Evolutionary conservation across 352 stramenopile species (phyloP).

Genomic region (Peronospora destructor): DNA sequence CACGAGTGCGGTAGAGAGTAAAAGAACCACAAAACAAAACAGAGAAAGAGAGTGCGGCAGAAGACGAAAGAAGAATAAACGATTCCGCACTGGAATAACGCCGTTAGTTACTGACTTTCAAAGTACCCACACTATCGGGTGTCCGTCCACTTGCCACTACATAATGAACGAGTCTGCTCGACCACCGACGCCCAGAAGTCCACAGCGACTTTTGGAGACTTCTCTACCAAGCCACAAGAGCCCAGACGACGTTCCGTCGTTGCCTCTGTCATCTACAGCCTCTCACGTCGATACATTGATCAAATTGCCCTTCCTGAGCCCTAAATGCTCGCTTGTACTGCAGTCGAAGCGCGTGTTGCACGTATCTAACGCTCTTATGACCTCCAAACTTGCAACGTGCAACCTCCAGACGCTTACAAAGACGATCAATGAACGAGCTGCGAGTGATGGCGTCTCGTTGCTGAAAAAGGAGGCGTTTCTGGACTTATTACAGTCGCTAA

Average conservation of each 20-base stretch:
- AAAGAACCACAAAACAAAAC: background rate
- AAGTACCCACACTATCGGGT: background rate
- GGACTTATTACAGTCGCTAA: constrained; percentile 47
- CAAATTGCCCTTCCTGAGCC: constrained; percentile 51
- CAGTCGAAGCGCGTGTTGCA: constrained; percentile 62
- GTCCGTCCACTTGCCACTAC: background rate
- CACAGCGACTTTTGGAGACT: constrained; percentile 25
- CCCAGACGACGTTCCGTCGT: constrained; percentile 34
- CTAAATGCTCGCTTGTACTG: constrained; percentile 51
- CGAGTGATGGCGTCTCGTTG: constrained; percentile 3
- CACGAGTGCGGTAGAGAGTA: constrained; percentile 20
- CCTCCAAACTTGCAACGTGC: constrained; percentile 46
- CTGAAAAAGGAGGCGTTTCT: constrained; percentile 56
- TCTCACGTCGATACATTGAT: constrained; percentile 40
- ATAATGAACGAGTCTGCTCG: constrained; percentile 10
- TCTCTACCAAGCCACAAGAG: constrained; percentile 49
- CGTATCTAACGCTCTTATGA: constrained; percentile 67
- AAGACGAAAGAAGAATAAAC: constrained; percentile 7
- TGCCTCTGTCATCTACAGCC: constrained; percentile 51
- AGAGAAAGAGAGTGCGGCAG: background rate
- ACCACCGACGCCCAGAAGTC: constrained; percentile 8
- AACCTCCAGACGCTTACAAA: constrained; percentile 31
- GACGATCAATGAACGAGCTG: constrained; percentile 32
- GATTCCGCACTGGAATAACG: background rate
- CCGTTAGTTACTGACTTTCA: background rate